Evolutionary conservation across 768 basidiomycete species (phyloP).

Genomic region (Hericium coralloides): DNA sequence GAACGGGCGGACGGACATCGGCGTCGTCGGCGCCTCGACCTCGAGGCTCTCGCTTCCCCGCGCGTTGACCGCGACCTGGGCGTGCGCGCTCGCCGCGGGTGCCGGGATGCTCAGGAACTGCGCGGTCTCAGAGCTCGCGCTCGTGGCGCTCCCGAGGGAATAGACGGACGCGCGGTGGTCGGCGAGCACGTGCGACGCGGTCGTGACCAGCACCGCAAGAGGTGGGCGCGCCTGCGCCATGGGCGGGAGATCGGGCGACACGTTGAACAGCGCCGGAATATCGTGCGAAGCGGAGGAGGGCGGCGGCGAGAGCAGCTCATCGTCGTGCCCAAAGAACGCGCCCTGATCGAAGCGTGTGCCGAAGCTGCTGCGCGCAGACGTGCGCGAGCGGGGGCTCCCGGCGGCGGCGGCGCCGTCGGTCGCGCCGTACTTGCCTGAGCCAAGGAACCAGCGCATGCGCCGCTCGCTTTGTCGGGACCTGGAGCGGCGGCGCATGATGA

Average conservation of each 20-base stretch:
- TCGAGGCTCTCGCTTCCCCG: constrained; percentile 1
- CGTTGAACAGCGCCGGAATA: not conserved
- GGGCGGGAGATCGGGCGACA: not conserved
- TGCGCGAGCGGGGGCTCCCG: constrained; percentile 16
- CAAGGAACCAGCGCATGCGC: constrained; percentile 38
- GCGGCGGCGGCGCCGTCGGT: constrained; percentile 11
- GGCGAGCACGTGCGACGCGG: not conserved
- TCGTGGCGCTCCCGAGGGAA: no score
- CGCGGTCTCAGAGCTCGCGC: not conserved
- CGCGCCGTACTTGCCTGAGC: constrained; percentile 12
- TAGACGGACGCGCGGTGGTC: not conserved
- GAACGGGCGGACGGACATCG: constrained; percentile 59
- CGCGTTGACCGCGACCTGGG: constrained; percentile 2
- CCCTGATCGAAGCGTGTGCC: constrained; percentile 39
- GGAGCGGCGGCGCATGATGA: constrained; percentile 39
- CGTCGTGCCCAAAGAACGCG: not conserved
- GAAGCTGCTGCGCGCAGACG: constrained; percentile 47
- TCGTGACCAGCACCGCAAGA: not conserved
- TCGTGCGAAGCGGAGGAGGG: not conserved
- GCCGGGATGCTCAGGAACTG: not conserved
- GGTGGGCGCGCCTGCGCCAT: constrained; percentile 1
- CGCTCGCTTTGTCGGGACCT: constrained; percentile 33
- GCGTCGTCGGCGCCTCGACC: constrained; percentile 28
- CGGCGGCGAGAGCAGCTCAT: not conserved
- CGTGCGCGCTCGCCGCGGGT: not conserved